Evolutionary conservation across 2,329 filamentous ascomycete genomes (phyloP), one percentile per base, ranked within the genome.

Genomic region (Ophiostoma fasciatum): DNA sequence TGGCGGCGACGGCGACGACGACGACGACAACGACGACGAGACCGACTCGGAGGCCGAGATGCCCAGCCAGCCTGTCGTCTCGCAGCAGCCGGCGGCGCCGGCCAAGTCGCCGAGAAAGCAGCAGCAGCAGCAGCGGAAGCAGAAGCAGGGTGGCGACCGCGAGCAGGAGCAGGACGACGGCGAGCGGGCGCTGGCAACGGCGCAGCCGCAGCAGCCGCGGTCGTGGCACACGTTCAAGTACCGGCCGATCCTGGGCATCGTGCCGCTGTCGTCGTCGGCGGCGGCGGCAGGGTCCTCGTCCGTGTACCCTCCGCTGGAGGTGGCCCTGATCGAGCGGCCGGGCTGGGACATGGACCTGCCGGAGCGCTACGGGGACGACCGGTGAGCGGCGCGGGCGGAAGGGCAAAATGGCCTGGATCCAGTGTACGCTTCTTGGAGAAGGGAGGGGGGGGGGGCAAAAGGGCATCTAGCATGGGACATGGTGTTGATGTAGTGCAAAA

Each of bases 181-280:
- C 9, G 5, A 10, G 8, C 4, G 5, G 22, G 9, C 22, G 22
- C 22, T 23, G 22, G 22, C 22, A 28, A 28, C n/a, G 19, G 23
- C 15, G 27, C 26, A 28, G n/a, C 22, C 13, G 17, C 35, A 28
- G 30, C 26, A 14, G 25, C 37, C 31, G 33, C 59, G 56, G 42
- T 70, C 62, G 60, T 96, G 85, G 83, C 74, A 78, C 52, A 93
- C 87, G 5, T 85, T 81, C 65, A 92, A 93, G 57, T 98, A 96
- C 58, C 71, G 87, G 40, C 82, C 87, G n/a, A 85, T 98, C 47
- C 64, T 98, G 42, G 90, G 87, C 36, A 59, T 76, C 26, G 66
- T 73, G 25, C 61, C 63, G 29, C 56, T 68, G 33, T 37, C 9
- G 38, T 40, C 11, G 35, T 40, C 23, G 5, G 5, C 22, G 22